phyloP scores from a whole-genome alignment of 257 asterid species.

The Petrea volubilis region DNA sequence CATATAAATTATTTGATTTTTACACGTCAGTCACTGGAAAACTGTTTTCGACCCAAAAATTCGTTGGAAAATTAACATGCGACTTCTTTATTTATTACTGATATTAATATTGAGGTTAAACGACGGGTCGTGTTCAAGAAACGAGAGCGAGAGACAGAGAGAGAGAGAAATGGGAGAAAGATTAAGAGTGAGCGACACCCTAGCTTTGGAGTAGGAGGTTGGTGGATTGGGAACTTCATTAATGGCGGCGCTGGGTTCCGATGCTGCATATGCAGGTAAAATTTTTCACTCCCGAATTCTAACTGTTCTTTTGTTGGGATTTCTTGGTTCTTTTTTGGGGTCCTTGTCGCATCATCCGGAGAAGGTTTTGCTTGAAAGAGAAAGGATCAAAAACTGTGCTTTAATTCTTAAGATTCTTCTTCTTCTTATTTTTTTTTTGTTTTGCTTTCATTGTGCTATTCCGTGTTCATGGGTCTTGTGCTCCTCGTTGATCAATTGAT shows the following conservation, averaged over 20 bases:
- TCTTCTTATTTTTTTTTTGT: too few relatives aligned
- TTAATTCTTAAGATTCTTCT: too few relatives aligned
- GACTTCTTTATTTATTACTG: too few relatives aligned
- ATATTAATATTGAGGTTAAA: too few relatives aligned
- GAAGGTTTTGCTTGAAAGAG: background rate
- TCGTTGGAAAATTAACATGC: too few relatives aligned
- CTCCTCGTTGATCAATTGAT: background rate
- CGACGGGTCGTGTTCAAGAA: background rate
- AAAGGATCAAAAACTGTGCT: background rate
- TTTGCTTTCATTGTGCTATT: too few relatives aligned
- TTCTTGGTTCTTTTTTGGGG: background rate
- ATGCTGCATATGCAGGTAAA: constrained; percentile 31
- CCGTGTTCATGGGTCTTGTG: background rate
- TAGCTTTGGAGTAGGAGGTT: background rate
- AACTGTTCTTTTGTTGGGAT: background rate
- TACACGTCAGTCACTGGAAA: too few relatives aligned
- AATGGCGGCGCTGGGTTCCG: constrained; percentile 26
- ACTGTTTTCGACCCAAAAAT: too few relatives aligned
- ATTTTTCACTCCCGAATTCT: background rate
- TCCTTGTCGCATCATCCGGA: background rate
- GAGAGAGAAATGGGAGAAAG: background rate
- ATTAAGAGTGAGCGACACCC: constrained; percentile 14
- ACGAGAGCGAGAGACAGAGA: background rate
- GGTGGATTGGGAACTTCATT: constrained; percentile 6
- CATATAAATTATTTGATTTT: too few relatives aligned